phyloP scores from a whole-genome alignment of 2,329 filamentous ascomycete genomes.

The Paramyrothecium sp. region DNA sequence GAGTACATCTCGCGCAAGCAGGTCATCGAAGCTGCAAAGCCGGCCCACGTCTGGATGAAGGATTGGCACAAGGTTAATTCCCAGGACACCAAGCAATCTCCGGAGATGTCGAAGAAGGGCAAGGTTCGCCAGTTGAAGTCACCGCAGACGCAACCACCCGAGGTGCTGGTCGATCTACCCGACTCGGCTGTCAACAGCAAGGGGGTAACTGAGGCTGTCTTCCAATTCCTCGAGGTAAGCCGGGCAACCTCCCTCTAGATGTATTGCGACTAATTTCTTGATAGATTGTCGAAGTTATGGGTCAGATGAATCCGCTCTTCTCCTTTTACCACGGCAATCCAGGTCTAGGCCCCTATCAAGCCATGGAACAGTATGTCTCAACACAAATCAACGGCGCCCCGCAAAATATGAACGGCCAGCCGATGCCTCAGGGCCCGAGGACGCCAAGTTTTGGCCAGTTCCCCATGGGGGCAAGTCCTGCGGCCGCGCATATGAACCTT shows the following conservation, averaged over 20 bases:
- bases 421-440: constrained; percentile 45
- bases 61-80: constrained; percentile 62
- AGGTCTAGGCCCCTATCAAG: constrained; percentile 52
- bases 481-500: constrained; percentile 57
- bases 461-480: constrained; percentile 58
- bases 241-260: background rate
- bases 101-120: constrained; percentile 67
- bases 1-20: constrained; percentile 77
- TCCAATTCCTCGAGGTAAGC: constrained; percentile 63
- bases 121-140: constrained; percentile 60
- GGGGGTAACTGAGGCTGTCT: constrained; percentile 60
- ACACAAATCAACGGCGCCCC: constrained; percentile 40
- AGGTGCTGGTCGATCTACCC: constrained; percentile 56
- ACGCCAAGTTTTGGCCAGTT: constrained; percentile 59
- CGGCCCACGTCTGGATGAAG: constrained; percentile 63
- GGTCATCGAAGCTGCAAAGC: constrained; percentile 60
- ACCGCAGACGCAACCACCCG: constrained; percentile 56
- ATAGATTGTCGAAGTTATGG: constrained; percentile 64
- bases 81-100: constrained; percentile 57
- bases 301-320: constrained; percentile 65
- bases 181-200: constrained; percentile 57
- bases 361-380: constrained; percentile 59
- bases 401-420: constrained; percentile 46
- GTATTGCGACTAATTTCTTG: constrained; percentile 5
- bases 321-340: constrained; percentile 55